These are phyloP conservation scores for Paramecium octaurelia DNA, from an alignment of 73 alveolate genomes.

Conservation along the genomic window DNA sequence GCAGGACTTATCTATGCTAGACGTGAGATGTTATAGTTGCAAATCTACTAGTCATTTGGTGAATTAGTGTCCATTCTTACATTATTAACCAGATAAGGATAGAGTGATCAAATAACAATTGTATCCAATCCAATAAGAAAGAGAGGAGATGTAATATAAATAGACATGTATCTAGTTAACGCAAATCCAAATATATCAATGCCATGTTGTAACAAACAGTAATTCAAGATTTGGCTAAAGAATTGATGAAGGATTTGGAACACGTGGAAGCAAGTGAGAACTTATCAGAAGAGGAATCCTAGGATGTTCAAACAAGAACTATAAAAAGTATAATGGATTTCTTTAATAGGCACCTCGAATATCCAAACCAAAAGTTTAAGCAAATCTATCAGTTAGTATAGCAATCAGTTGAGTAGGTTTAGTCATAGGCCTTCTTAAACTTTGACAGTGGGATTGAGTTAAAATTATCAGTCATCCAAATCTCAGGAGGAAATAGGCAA, in stretches of 20 bases:
- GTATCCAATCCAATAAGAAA: background rate
- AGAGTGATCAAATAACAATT: conserved; percentile 5
- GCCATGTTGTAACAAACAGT: background rate
- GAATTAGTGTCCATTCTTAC: background rate
- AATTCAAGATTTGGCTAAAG: background rate
- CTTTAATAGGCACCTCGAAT: background rate
- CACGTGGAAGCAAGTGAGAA: background rate
- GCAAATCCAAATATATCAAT: background rate
- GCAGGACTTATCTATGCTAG: background rate
- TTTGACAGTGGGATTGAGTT: background rate
- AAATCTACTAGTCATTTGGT: conserved; percentile 9
- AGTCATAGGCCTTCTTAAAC: conserved; percentile 11
- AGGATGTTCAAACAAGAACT: background rate
- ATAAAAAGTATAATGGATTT: background rate
- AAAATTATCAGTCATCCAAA: background rate
- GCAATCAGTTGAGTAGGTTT: background rate
- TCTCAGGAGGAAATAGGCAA: background rate
- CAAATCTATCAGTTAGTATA: background rate
- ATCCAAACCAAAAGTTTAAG: background rate
- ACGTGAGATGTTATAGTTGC: conserved; percentile 32
- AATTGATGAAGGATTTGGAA: background rate
- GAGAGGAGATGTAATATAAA: conserved; percentile 7
- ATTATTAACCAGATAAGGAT: conserved; percentile 20
- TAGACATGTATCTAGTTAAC: background rate
- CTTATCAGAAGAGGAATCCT: background rate